Conservation (phyloP, 108 stramenopile species). For the Conticribra weissflogii region DNA sequence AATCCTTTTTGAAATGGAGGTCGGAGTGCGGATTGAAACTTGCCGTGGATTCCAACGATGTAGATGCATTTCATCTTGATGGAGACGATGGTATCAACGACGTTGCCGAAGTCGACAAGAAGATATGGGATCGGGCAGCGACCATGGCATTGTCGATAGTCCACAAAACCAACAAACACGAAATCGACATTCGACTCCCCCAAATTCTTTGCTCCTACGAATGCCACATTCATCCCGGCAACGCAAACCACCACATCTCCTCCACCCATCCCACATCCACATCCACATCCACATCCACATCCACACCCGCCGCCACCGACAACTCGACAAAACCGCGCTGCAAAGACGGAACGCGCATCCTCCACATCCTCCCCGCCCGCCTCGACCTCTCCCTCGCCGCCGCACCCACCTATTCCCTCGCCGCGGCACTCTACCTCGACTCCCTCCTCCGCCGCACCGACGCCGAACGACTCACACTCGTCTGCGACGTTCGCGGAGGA, state of each 20-base stretch:
- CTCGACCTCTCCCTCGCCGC: conserved; percentile 61
- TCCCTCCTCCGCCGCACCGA: conserved; percentile 49
- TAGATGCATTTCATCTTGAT: not conserved
- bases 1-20: conserved; percentile 37
- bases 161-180: not conserved
- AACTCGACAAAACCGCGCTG: conserved; percentile 30
- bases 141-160: conserved; percentile 28
- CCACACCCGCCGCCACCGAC: not conserved
- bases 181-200: conserved; percentile 18
- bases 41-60: conserved; percentile 7
- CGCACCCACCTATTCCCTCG: conserved; percentile 66
- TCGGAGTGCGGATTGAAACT: conserved; percentile 30
- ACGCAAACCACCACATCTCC: not conserved
- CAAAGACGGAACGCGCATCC: conserved; percentile 56
- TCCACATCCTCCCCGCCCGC: conserved; percentile 67
- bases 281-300: not conserved
- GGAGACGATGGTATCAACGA: conserved; percentile 5
- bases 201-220: conserved; percentile 44
- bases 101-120: conserved; percentile 24
- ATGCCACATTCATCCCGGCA: not conserved
- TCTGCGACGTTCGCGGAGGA: conserved; percentile 76
- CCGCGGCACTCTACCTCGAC: conserved; percentile 73
- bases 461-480: conserved; percentile 55
- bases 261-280: not conserved
- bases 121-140: conserved; percentile 36